Conservation (phyloP, 2,329 filamentous ascomycete species). For the Hymenoscyphus linearis region DNA sequence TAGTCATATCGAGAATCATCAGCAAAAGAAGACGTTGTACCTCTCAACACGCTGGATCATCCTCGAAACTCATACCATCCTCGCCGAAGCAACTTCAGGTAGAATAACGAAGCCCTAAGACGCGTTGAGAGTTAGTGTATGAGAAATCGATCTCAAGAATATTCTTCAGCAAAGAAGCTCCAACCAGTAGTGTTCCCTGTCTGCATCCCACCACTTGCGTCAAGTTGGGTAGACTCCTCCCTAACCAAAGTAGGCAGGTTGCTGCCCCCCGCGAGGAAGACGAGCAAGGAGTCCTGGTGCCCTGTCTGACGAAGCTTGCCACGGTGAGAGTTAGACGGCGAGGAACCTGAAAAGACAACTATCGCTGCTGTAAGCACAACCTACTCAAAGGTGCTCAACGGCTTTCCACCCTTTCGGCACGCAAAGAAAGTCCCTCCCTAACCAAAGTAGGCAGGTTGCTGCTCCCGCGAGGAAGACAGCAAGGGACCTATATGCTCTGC, state of each 20-base stretch:
- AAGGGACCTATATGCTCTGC: background rate
- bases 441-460: background rate
- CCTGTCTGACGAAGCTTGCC: background rate
- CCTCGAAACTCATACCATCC: background rate
- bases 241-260: background rate
- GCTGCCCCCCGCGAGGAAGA: background rate
- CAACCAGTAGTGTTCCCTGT: background rate
- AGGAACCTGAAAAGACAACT: background rate
- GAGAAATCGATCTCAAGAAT: background rate
- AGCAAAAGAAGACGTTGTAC: background rate
- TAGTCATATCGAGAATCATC: background rate
- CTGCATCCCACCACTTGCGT: background rate
- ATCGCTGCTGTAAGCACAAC: background rate
- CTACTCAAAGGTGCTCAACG: background rate
- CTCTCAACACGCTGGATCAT: background rate
- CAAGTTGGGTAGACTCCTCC: background rate
- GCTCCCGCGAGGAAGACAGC: background rate
- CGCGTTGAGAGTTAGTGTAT: background rate
- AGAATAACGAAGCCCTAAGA: background rate
- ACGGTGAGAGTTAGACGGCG: background rate
- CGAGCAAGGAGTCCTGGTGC: background rate
- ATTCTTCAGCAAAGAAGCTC: background rate
- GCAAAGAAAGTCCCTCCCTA: background rate
- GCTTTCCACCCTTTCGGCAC: background rate
- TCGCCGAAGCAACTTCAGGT: background rate